These are phyloP conservation scores for Phaseolus coccineus DNA, from an alignment of 331 rosid genomes.

Conservation along the genomic window DNA sequence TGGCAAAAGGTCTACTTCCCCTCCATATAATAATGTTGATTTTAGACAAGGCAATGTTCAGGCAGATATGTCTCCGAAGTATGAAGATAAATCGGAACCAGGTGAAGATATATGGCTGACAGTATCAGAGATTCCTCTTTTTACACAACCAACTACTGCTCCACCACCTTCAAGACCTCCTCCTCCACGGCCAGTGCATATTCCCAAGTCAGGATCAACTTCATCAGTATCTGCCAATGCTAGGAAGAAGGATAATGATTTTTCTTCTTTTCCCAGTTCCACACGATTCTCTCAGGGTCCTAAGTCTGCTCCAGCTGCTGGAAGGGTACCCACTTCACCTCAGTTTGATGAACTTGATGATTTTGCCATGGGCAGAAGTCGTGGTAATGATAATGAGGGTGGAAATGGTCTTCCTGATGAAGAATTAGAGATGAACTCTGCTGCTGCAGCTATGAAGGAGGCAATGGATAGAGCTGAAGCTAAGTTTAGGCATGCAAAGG, in stretches of 20 bases:
- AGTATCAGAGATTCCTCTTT: conserved; percentile 92
- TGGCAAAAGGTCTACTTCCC: conserved; percentile 71
- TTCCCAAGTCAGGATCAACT: conserved; percentile 62
- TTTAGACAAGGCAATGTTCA: conserved; percentile 57
- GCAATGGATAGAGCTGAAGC: conserved; percentile 98
- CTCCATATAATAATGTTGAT: conserved; percentile 58
- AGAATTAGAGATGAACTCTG: conserved; percentile 88
- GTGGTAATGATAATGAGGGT: conserved; percentile 60
- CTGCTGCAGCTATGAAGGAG: conserved; percentile 98
- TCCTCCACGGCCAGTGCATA: conserved; percentile 86
- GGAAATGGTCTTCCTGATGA: conserved; percentile 72
- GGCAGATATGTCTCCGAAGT: conserved; percentile 62
- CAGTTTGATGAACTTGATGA: conserved; percentile 76
- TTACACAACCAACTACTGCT: conserved; percentile 88
- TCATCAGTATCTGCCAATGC: conserved; percentile 54
- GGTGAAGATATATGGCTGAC: conserved; percentile 85
- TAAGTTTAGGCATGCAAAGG: conserved; percentile 91
- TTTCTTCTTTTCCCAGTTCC: conserved; percentile 63
- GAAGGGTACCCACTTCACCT: conserved; percentile 58
- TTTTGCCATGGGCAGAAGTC: conserved; percentile 71
- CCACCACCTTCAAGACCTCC: conserved; percentile 99
- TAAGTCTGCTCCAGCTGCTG: conserved; percentile 60
- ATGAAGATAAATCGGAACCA: conserved; percentile 69
- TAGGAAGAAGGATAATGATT: conserved; percentile 67
- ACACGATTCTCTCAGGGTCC: conserved; percentile 63